Conservation (phyloP, 192 early-diverging fungal genomes). For the Coemansia umbellata region DNA sequence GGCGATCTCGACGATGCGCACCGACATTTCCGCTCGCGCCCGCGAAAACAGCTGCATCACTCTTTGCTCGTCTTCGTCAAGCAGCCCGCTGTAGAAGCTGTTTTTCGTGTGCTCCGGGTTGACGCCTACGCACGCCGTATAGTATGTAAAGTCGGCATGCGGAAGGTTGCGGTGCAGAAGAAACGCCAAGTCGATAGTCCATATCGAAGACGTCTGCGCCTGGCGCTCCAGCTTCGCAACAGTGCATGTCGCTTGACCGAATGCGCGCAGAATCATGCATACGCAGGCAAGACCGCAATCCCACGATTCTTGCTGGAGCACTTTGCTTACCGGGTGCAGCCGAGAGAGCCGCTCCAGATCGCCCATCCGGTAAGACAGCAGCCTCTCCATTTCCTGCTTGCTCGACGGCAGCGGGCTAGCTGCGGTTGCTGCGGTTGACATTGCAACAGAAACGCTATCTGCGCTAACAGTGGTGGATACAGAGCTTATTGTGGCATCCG, state of each 20-base stretch:
- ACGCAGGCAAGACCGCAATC: conserved; percentile 88
- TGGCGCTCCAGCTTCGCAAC: conserved; percentile 56
- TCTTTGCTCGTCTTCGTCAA: conserved; percentile 67
- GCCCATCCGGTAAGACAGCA: conserved; percentile 22
- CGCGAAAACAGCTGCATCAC: conserved; percentile 73
- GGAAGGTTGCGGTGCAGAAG: conserved; percentile 63
- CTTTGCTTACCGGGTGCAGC: conserved; percentile 46
- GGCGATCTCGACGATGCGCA: conserved; percentile 71
- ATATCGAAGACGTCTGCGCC: conserved; percentile 62
- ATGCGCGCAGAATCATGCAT: conserved; percentile 69
- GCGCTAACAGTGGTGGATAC: conserved; percentile 6
- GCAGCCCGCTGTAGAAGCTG: conserved; percentile 67
- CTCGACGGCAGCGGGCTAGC: not conserved
- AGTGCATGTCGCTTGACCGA: conserved; percentile 54
- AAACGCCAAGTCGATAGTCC: conserved; percentile 89
- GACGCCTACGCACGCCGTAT: conserved; percentile 81
- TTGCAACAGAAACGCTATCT: not conserved
- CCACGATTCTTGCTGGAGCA: conserved; percentile 58
- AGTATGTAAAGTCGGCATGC: conserved; percentile 83
- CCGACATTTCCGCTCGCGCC: conserved; percentile 57
- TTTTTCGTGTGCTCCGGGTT: conserved; percentile 64
- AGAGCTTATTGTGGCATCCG: conserved; percentile 20
- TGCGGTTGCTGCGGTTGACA: not conserved
- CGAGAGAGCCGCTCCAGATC: conserved; percentile 44
- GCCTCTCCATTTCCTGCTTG: conserved; percentile 30